Conservation (phyloP, 148 eudicot genomes). For the Fagopyrum esculentum region DNA sequence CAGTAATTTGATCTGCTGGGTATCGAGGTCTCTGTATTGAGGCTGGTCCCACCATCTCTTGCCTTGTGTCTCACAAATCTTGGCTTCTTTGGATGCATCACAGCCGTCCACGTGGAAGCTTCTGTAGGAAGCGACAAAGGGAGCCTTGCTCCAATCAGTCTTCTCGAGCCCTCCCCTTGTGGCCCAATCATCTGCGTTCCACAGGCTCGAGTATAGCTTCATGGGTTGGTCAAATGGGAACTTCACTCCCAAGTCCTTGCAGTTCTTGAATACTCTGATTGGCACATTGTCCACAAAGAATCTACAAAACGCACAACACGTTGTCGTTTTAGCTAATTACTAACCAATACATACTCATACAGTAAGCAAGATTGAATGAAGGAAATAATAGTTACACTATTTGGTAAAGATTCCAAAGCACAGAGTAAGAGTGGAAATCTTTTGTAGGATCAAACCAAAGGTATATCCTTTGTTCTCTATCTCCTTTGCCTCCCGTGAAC, state of each 20-base stretch:
- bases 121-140: constrained; percentile 41
- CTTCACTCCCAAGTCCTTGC: constrained; percentile 42
- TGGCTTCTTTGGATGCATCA: constrained; percentile 42
- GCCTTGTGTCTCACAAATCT: constrained; percentile 43
- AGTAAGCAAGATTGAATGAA: neutral
- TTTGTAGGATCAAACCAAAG: constrained; percentile 87
- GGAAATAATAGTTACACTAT: constrained; percentile 43
- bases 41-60: constrained; percentile 48
- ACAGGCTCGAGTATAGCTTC: constrained; percentile 53
- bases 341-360: too few species aligned
- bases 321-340: neutral
- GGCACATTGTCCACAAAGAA: constrained; percentile 50
- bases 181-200: constrained; percentile 61
- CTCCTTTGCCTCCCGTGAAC: constrained; percentile 64
- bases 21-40: constrained; percentile 29
- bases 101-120: constrained; percentile 53
- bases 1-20: constrained; percentile 30
- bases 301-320: constrained; percentile 15
- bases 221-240: constrained; percentile 60
- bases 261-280: constrained; percentile 48
- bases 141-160: constrained; percentile 56
- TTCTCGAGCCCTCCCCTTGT: constrained; percentile 49
- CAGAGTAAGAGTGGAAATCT: constrained; percentile 62
- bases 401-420: constrained; percentile 54
- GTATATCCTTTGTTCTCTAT: constrained; percentile 64